A percentile compares a stretch with the other conserved stretches of the same genome.
phyloP scores from a whole-genome alignment of 768 basidiomycete species.

The Xerocomus potaroensis region DNA sequence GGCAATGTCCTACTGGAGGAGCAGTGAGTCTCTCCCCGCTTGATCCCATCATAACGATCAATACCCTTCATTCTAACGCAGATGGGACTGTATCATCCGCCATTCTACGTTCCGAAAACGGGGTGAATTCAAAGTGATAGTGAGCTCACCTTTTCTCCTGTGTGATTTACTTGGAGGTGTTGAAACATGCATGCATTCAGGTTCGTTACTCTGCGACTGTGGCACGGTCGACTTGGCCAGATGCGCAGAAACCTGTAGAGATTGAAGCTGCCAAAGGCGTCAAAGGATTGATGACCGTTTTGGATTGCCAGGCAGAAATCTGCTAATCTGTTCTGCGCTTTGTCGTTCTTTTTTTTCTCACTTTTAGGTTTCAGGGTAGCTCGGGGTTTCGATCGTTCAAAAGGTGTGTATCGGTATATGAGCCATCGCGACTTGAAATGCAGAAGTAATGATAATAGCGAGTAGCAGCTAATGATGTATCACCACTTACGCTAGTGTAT shows the following conservation, averaged over 20 bases:
- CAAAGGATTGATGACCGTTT: conserved; percentile 35
- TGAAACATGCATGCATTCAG: conserved; percentile 20
- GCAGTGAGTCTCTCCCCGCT: conserved; percentile 25
- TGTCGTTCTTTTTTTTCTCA: conserved; percentile 1
- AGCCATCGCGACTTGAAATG: conserved; percentile 2
- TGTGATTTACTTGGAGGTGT: conserved; percentile 9
- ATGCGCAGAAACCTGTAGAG: conserved; percentile 35
- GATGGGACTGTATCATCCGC: conserved; percentile 36
- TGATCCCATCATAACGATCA: conserved; percentile 16
- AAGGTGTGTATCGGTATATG: conserved; percentile 17
- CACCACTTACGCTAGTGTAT: conserved; percentile 22
- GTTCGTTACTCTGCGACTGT: conserved; percentile 35
- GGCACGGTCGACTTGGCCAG: conserved; percentile 32
- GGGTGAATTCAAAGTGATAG: conserved; percentile 33
- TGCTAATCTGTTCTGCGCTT: conserved; percentile 13
- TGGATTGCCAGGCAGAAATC: conserved; percentile 30
- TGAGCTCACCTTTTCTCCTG: conserved; percentile 12
- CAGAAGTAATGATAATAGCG: conserved; percentile 14
- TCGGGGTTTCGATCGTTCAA: conserved; percentile 15
- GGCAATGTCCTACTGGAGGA: conserved; percentile 37
- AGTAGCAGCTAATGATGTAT: conserved; percentile 27
- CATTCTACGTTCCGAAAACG: conserved; percentile 28
- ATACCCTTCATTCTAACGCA: conserved; percentile 14
- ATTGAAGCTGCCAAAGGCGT: conserved; percentile 34
- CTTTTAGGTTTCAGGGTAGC: conserved; percentile 13